Base-by-base conservation (phyloP, 2,329 filamentous ascomycete genomes). In the Penicillium sp. region DNA sequence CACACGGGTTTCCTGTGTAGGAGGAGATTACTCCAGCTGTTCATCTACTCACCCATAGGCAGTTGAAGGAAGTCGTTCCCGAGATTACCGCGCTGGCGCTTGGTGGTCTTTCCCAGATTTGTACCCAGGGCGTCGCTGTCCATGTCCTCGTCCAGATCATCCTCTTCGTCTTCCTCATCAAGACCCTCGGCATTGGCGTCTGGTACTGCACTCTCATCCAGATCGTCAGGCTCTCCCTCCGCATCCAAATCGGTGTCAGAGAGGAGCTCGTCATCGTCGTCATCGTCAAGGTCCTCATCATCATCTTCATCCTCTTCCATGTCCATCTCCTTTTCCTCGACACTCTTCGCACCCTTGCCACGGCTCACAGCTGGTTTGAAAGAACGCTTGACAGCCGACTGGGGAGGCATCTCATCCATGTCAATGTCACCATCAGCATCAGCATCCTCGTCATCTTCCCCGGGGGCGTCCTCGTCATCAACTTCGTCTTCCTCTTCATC, bases 101-200 rank as follows among this genome's bases (percentile, higher is more conserved):
- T 81, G 12, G 85, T 88, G 67, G 86, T 73, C 61, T 83, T 84
- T 64, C 72, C 81, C 25, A 81, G 67, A 61, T 87, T 83, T 3
- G 71, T 73, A 39, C 69, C 72, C 25, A 76, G 58, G 43, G 64
- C 66, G 57, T 72, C 64, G 49, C 66, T 65, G 25, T 75, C 74
- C 34, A 72, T 64, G 1, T 71, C 70, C n/a, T 67, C 66, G 41
- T 71, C 68, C 7, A 70, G 61, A 42, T 69, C 70, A 18, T 72
- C 70, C 26, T 68, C 67, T 36, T 69, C 70, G 18, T 67, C 67
- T 28, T 70, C 69, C 39, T 71, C 65, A 25, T 66, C 69, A 11
- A 66, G 55, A 7, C 72, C 67, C 45, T 61, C 64, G 12, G 48
- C 59, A 48, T 66, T 70, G 38, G 72, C 66, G 29, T 69, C 67